These are phyloP conservation scores for Actinomortierella wolfii DNA, from an alignment of 371 early-diverging fungal genomes.

Conservation along the genomic window DNA sequence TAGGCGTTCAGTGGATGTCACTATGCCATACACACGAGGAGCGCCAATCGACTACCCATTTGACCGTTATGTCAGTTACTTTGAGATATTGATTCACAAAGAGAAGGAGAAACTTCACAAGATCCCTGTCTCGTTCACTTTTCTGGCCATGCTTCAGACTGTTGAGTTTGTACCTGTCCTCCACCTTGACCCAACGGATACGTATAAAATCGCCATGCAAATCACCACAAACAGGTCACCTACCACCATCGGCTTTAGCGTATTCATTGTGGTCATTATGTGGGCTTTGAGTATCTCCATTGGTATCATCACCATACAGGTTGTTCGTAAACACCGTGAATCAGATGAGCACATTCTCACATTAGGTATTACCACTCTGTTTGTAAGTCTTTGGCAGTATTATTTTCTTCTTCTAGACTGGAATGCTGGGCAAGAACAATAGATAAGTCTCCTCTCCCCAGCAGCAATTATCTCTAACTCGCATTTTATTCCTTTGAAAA, in stretches of 20 bases:
- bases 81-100: constrained; percentile 40
- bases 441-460: no score
- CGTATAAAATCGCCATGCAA: constrained; percentile 34
- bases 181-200: constrained; percentile 13
- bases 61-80: constrained; percentile 39
- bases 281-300: constrained; percentile 50
- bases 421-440: no score
- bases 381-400: constrained; percentile 11
- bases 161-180: constrained; percentile 37
- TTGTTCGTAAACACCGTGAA: constrained; percentile 19
- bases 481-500: no score
- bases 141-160: constrained; percentile 36
- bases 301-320: constrained; percentile 40
- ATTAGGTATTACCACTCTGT: constrained; percentile 44
- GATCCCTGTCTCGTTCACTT: constrained; percentile 35
- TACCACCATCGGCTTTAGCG: constrained; percentile 39
- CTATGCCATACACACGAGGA: constrained; percentile 44
- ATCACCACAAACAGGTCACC: constrained; percentile 29
- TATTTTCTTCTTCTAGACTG: no score
- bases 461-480: no score
- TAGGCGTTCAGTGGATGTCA: constrained; percentile 44
- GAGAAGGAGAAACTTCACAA: constrained; percentile 34
- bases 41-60: constrained; percentile 46
- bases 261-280: constrained; percentile 50
- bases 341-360: constrained; percentile 46